phyloP scores from a whole-genome alignment of 164 flowering plant genomes.

The Buxus sempervirens region DNA sequence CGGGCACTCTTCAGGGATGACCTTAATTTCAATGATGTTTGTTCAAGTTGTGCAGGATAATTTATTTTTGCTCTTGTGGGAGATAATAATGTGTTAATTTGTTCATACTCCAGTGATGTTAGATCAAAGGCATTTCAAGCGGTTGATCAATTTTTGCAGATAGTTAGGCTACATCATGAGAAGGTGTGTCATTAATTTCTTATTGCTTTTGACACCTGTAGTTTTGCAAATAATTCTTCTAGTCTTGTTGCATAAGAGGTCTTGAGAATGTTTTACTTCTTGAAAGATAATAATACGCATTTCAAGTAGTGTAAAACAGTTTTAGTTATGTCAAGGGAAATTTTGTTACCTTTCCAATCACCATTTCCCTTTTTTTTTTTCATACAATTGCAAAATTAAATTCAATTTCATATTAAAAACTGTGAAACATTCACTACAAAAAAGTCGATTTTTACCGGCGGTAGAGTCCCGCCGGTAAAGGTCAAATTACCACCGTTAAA shows the following conservation, averaged over 20 bases:
- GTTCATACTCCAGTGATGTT: conserved; percentile 64
- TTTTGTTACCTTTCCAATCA: background rate
- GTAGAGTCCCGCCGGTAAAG: too few species aligned
- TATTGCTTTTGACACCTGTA: background rate
- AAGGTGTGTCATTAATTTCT: conserved; percentile 46
- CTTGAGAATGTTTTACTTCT: background rate
- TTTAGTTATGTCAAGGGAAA: background rate
- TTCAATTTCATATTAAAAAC: background rate
- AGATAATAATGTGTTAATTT: background rate
- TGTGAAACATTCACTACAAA: too few species aligned
- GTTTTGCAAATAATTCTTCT: background rate
- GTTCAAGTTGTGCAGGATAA: background rate
- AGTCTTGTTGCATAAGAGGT: background rate
- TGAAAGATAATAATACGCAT: background rate
- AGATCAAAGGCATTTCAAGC: conserved; percentile 91
- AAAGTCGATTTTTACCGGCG: too few species aligned
- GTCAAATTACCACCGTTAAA: too few species aligned
- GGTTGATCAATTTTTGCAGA: conserved; percentile 91
- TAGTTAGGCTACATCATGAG: conserved; percentile 71
- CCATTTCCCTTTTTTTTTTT: background rate
- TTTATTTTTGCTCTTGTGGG: too few species aligned
- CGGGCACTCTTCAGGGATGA: too few species aligned
- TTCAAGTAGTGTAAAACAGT: background rate
- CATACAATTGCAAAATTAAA: background rate
- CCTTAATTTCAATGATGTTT: background rate